phyloP scores from a whole-genome alignment of 78 protist species.

The slime mould (Dictyostelium discoideum) region dicty_2.7 NC_007089.4:4794501-4795000 shows the following conservation, averaged over 20 bases:
- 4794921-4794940: not conserved
- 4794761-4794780: not conserved
- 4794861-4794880: not conserved
- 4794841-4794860: not conserved
- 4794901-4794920: not conserved
- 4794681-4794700: no score
- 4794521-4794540: not conserved
- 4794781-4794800: not conserved
- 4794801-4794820: not conserved
- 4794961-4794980: not conserved
- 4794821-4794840: not conserved
- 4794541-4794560: not conserved
- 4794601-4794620: not conserved
- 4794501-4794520: not conserved
- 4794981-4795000: not conserved
- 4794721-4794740: not conserved
- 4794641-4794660: not conserved
- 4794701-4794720: not conserved
- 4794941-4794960: not conserved
- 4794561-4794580: not conserved
- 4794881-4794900: not conserved
- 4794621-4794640: not conserved
- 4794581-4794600: not conserved
- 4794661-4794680: not conserved
- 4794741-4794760: not conserved